Percentiles rank a stretch among this genome's conserved stretches.
Conservation (phyloP, 169 alveolate genomes). For the Cryptosporidium muris region DNA sequence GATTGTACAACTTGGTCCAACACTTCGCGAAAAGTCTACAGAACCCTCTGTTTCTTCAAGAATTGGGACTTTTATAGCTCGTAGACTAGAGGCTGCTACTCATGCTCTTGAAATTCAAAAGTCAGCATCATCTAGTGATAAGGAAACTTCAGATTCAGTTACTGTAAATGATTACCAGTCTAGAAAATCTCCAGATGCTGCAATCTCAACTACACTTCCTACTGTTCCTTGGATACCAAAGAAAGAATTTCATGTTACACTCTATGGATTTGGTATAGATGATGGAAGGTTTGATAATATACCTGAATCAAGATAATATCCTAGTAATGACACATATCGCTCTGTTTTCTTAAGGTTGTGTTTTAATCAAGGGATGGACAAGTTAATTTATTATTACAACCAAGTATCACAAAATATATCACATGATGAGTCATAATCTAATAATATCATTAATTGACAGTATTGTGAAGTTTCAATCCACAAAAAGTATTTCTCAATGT, state of each 20-base stretch:
- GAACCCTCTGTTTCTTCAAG: conserved; percentile 23
- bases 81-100: conserved; percentile 42
- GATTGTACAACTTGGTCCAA: conserved; percentile 82
- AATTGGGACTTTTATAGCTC: conserved; percentile 56
- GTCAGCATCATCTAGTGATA: not conserved
- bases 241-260: conserved; percentile 48
- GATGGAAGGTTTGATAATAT: conserved; percentile 66
- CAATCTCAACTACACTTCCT: conserved; percentile 34
- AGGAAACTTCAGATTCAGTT: not conserved
- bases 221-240: conserved; percentile 69
- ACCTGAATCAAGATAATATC: conserved; percentile 23
- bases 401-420: too few species aligned
- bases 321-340: not conserved
- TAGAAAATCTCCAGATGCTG: conserved; percentile 56
- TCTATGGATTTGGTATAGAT: conserved; percentile 59
- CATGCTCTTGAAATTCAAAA: conserved; percentile 40
- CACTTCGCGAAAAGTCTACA: conserved; percentile 69
- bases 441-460: too few species aligned
- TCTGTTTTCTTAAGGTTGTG: too few species aligned
- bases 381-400: too few species aligned
- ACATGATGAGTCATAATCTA: too few species aligned
- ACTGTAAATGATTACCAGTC: conserved; percentile 20
- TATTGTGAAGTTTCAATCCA: too few species aligned
- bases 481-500: too few species aligned
- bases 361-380: too few species aligned